Evolutionary conservation across 2,329 filamentous ascomycete genomes (phyloP), one percentile per base, ranked within the genome.

Genomic region (Didymella sp.): DNA sequence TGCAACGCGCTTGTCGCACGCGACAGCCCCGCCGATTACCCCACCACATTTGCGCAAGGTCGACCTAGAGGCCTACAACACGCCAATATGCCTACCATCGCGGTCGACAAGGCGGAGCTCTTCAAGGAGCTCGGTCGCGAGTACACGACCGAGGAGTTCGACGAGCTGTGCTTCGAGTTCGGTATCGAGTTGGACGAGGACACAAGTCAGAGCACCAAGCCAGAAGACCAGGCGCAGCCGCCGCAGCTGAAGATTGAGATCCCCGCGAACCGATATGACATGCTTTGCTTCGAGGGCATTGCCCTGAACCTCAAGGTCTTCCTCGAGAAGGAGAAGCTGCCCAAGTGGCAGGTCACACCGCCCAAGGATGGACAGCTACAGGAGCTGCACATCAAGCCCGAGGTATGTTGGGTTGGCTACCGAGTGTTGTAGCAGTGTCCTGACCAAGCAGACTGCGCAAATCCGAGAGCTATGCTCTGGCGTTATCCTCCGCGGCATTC

Each of bases 141-240:
- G 86, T 97, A 85, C 77, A 96, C 94, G 52, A 95, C 91, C 63
- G 87, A 96, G 71, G 91, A 96, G 73, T 99, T 99, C 74, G 95
- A 99, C 78, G 90, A 96, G 74, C 84, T 99, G 68, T 98, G 95
- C 79, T 99, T 99, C 84, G 94, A 99, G 73, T 99, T 96, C 75
- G 93, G 93, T 58, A 96, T 99, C 75, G 95, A 99, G 79, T 86
- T 99, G 68, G 95, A 99, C 80, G 94, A 98, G 81, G 95, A 99
- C 58, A 67, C 61, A 13, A 70, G 62, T 28, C 59, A 69, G 54
- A 68, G 66, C 50, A 72, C 71, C 43, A 77, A 71, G 58, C 57
- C 71, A 13, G 73, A 76, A 51, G 62, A 64, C 46, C 53, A 68
- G 80, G 90, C 96, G 78, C 91, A 96, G 79, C 87, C 91, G 48